Evolutionary conservation across 345 rosid species (phyloP), one percentile per base, ranked within the genome.

Genomic region (Acer campestre): DNA sequence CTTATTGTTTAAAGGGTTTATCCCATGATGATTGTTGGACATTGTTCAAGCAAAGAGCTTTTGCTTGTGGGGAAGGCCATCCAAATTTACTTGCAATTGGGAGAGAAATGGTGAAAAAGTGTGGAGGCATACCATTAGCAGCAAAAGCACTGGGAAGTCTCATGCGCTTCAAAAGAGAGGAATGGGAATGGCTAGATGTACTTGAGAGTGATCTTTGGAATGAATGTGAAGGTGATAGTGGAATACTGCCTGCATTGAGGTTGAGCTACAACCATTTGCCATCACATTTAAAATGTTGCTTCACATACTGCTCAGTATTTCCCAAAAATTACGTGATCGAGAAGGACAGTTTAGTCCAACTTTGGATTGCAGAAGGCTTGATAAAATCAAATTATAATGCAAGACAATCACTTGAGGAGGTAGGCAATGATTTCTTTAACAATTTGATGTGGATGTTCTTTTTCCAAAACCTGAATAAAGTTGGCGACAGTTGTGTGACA

Each of bases 301-400:
- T 79, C 12, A 68, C 72, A 0, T 84, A 62, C 22, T 84, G 85
- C 17, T 29, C 82, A 2, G 62, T 81, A 25, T 79, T 84, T 74
- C 80, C 85, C 0, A 81, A 63, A 2, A 65, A 77, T 62, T 74
- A 77, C 29, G 53, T n/a, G 9, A 69, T 84, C 12, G 42, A 78
- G 10, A 70, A 56, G 53, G 71, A 63, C 18, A 68, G 61, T 6
- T 46, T 85, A 38, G 69, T 80, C 44, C 73, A 75, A 10, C 62
- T 80, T 4, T 80, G 84, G 84, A 75, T 82, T 31, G 81, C 83
- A 8, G 59, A 63, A 18, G 87, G 87, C 22, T 71, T 79, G 10
- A 66, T 82, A 56, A 63, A 46, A 29, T 62, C 80, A 25, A 25
- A 13, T 51, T 18, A 51, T 51, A 51, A 4, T 51, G 53, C 51